Evolutionary conservation across 2,329 filamentous ascomycete species (phyloP).

Genomic region (Diaporthe sp.): DNA sequence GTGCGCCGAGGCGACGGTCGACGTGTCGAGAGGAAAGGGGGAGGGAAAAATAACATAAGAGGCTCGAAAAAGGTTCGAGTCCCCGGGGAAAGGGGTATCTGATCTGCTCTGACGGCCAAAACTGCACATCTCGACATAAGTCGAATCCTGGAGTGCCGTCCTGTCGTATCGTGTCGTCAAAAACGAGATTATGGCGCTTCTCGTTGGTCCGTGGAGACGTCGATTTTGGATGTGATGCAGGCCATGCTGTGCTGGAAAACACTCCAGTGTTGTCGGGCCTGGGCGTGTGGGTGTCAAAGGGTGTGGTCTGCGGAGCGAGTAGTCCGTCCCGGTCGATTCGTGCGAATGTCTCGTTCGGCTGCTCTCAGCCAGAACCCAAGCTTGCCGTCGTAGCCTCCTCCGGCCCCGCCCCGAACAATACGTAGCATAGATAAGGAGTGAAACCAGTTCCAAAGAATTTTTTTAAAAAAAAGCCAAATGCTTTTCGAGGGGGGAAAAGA

Average conservation of each 20-base stretch:
- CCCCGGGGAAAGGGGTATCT: constrained; percentile 33
- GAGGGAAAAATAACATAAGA: constrained; percentile 21
- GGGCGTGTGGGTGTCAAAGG: constrained; percentile 23
- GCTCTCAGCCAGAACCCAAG: constrained; percentile 27
- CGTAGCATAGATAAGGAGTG: constrained; percentile 46
- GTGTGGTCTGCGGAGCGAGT: constrained; percentile 17
- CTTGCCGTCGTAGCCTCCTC: constrained; percentile 29
- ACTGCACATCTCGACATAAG: constrained; percentile 30
- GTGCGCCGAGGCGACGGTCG: constrained; percentile 23
- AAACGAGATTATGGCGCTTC: constrained; percentile 38
- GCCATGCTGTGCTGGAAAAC: constrained; percentile 16
- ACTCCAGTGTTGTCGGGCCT: constrained; percentile 24
- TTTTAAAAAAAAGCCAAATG: constrained; percentile 43
- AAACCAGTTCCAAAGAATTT: constrained; percentile 46
- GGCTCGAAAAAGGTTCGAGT: constrained; percentile 31
- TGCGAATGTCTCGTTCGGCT: constrained; percentile 35
- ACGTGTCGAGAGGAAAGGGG: constrained; percentile 23
- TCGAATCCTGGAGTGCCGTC: constrained; percentile 28
- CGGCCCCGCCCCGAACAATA: constrained; percentile 35
- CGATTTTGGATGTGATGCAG: constrained; percentile 33
- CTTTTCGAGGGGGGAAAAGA: constrained; percentile 43
- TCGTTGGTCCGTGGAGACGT: constrained; percentile 35
- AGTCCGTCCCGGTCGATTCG: constrained; percentile 16
- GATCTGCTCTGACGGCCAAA: constrained; percentile 35
- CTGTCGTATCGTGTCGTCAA: constrained; percentile 34